phyloP scores from a whole-genome alignment of 257 asterid species.

The Solanum neorickii region DNA sequence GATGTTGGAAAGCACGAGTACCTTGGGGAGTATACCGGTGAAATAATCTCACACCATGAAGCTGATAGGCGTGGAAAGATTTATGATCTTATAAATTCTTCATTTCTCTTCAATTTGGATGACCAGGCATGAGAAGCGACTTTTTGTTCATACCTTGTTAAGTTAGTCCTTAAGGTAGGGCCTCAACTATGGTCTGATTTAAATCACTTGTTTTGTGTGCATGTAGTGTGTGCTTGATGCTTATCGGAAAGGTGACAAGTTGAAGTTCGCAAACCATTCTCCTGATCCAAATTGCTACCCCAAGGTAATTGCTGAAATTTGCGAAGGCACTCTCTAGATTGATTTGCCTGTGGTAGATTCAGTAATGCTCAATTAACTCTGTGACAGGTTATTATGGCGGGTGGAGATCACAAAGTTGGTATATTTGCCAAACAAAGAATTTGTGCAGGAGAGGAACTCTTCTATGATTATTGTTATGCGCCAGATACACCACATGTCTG shows the following conservation, averaged over 20 bases:
- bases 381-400: constrained; percentile 43
- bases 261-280: constrained; percentile 96
- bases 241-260: constrained; percentile 81
- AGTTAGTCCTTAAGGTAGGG: neutral
- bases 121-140: constrained; percentile 38
- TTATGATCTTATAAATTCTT: constrained; percentile 62
- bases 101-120: constrained; percentile 60
- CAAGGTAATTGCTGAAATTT: constrained; percentile 39
- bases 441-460: constrained; percentile 77
- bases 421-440: constrained; percentile 83
- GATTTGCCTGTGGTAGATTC: neutral
- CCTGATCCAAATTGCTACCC: constrained; percentile 95
- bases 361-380: neutral
- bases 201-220: constrained; percentile 4
- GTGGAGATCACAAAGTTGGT: constrained; percentile 93
- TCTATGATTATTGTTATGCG: constrained; percentile 79
- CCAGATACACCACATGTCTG: constrained; percentile 81
- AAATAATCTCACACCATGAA: constrained; percentile 65
- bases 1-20: constrained; percentile 60
- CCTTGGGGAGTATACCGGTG: constrained; percentile 83
- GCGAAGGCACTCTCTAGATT: neutral
- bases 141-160: neutral
- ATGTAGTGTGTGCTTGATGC: constrained; percentile 94
- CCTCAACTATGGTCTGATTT: neutral
- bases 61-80: constrained; percentile 86